phyloP scores from a whole-genome alignment of 2,329 filamentous ascomycete genomes.

The Taxawa tesnikishii region DNA sequence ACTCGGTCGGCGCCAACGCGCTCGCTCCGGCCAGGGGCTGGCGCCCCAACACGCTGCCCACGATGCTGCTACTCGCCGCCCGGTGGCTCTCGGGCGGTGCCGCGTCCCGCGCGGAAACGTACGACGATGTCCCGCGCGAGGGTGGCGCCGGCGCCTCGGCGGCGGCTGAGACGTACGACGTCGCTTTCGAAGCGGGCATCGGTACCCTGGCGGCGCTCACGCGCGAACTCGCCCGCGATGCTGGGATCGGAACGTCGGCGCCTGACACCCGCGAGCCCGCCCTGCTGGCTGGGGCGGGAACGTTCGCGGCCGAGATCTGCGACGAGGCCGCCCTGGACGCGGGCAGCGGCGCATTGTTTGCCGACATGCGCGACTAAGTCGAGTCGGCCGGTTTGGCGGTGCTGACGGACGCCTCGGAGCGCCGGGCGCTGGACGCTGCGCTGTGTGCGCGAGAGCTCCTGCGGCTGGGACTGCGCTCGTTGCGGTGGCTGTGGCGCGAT shows the following conservation, averaged over 20 bases:
- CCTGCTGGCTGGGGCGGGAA: constrained; percentile 1
- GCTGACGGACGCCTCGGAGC: constrained; percentile 15
- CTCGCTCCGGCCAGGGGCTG: not conserved
- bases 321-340: too few species aligned
- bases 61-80: constrained; percentile 5
- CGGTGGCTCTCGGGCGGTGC: not conserved
- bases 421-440: constrained; percentile 5
- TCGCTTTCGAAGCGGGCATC: constrained; percentile 4
- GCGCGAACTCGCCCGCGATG: constrained; percentile 5
- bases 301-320: not conserved
- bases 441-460: constrained; percentile 1
- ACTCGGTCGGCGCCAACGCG: constrained; percentile 1
- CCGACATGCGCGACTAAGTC: too few species aligned
- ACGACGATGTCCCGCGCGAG: constrained; percentile 2
- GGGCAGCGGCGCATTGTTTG: too few species aligned
- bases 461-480: not conserved
- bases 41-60: constrained; percentile 6
- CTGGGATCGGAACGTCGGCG: constrained; percentile 8
- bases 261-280: constrained; percentile 9
- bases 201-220: constrained; percentile 1
- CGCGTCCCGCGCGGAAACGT: constrained; percentile 1
- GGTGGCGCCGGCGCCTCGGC: constrained; percentile 8
- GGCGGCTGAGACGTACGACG: constrained; percentile 9
- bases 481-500: not conserved
- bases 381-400: constrained; percentile 17